Base-by-base conservation (phyloP, 352 stramenopile genomes). In the Phytophthora sojae region DNA sequence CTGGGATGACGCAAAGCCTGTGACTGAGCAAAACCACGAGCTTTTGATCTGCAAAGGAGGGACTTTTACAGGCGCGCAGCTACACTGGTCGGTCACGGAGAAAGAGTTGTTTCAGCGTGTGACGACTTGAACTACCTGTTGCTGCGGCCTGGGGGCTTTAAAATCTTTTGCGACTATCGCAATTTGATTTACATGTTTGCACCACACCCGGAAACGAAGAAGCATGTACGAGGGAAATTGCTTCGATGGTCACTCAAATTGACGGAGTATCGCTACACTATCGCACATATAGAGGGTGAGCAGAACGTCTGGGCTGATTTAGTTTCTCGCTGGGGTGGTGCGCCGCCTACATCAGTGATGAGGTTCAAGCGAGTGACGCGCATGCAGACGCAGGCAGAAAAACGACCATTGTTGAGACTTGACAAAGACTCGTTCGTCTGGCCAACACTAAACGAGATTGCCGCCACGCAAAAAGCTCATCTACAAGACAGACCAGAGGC, bases 101-200 rank as follows among this genome's bases (percentile, higher is more conserved):
- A 37, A 37, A 37, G 30, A 37, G 7, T 37, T 37, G 30, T 37
- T 37, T 37, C 30, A 37, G 30, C 30, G 6, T 37, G 30, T 37
- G 30, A 37, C 30, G 30, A 37, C 30, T 37, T 37, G 30, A 9
- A 37, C 30, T 37, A 37, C 30, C 30, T 37, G 30, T 37, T 62
- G n/a, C 19, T 62, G 37, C 56, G 56, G 15, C 56, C 56, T 39
- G 9, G 12, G 3, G 42, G 39, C 3, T 62, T 62, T 19, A 62
- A 52, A n/a, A 52, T 42, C 6, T 55, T 47, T 19, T 63, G 42
- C 15, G 26, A 63, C 9, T 25, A 63, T 29, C 30, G 47, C 9
- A 65, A 65, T n/a, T 17, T 58, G 5, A 66, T 66, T 17, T 52
- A 52, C n/a, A 35, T 59, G 21, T 66, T 59, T 32, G 59, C 59